Evolutionary conservation across 2,329 filamentous ascomycete species (phyloP).

Genomic region (Fusarium sp.): DNA sequence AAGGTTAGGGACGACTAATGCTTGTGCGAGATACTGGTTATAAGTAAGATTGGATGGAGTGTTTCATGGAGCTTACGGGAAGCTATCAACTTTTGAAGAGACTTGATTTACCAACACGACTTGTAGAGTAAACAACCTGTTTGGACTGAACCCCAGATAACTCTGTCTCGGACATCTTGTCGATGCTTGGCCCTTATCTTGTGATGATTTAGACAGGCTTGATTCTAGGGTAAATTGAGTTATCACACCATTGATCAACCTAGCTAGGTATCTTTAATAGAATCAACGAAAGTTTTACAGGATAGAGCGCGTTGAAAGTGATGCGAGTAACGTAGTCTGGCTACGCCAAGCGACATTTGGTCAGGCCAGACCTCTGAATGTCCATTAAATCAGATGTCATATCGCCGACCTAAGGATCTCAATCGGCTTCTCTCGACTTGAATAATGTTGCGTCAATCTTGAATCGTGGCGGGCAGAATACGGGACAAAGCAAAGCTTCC

Average conservation of each 20-base stretch:
- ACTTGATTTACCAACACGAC: background rate
- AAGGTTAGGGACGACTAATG: constrained; percentile 8
- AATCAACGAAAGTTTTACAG: background rate
- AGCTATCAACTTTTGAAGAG: rapidly evolving
- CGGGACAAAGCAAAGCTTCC: background rate
- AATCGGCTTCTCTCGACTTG: background rate
- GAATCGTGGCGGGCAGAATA: background rate
- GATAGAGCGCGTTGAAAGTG: background rate
- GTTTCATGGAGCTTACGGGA: background rate
- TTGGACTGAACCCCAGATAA: background rate
- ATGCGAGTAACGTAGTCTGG: background rate
- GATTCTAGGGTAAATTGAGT: background rate
- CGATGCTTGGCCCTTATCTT: too few species aligned
- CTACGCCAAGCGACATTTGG: background rate
- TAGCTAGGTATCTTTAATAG: too few species aligned
- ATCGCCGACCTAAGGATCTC: background rate
- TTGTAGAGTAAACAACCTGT: background rate
- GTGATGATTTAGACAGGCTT: background rate
- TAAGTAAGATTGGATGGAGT: background rate
- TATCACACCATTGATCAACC: background rate
- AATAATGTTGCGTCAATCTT: background rate
- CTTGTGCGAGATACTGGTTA: background rate
- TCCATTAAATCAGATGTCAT: background rate
- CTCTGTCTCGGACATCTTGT: too few species aligned
- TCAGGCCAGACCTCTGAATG: background rate